Evolutionary conservation across 176 grass and related monocot genomes (phyloP), one percentile per base, ranked within the genome.

Genomic region (Bonia amplexicaulis): DNA sequence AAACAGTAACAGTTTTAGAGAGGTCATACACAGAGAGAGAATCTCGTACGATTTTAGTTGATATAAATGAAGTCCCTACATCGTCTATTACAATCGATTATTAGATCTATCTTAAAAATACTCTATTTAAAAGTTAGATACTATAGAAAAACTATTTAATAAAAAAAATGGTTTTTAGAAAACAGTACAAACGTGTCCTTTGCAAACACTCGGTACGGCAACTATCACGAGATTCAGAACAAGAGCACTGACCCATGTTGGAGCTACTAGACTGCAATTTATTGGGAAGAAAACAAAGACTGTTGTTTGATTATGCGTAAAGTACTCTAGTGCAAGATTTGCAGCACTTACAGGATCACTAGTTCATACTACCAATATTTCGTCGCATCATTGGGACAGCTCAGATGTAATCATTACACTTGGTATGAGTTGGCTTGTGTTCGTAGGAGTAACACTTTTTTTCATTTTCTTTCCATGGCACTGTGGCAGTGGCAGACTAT

Each of bases 291-390:
- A 51, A 54, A 46, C 7, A 81, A 65, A 44, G 0, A 27, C 33
- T 46, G 48, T 55, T 15, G 9, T 45, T 15, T 9, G 16, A 42
- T 42, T 37, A 3, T 74, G 77, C 77, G 58, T 23, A 80, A 82
- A 68, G 85, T 9, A 60, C 17, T 12, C 80, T 52, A 44, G 62
- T 12, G 65, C 86, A 78, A 71, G 68, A 66, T 89, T 74, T 80
- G 68, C 48, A 3, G 47, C 75, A 39, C 17, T 15, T 66, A 26
- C 26, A 51, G 22, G 47, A 51, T 66, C 59, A 35, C 74, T 25
- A 51, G 23, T 53, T 78, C 79, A 41, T 20, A n/a, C 45, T 12
- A 40, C 51, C 23, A 22, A 69, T 47, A 17, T 67, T 77, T 69
- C 11, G 51, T 53, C 7, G 8, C 51, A 78, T 78, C 51, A 70